These are phyloP conservation scores for Rhinocladiella similis DNA, from an alignment of 2,329 filamentous ascomycete species.

Conservation along the genomic window DNA sequence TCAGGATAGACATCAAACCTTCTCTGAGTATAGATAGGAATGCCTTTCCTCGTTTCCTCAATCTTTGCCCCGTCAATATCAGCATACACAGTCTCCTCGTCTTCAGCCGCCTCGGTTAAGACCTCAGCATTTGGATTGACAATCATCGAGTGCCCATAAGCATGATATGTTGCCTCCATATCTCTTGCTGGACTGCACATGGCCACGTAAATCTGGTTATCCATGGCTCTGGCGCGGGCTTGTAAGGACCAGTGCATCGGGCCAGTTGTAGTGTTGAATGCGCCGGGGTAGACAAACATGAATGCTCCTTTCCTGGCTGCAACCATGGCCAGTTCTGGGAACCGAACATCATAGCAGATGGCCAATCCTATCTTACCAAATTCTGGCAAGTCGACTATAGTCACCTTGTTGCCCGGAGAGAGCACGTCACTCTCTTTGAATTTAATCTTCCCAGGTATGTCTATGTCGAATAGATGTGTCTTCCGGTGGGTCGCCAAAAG, in stretches of 20 bases:
- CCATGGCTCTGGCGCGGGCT: slow-evolving; percentile 78
- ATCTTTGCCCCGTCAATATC: slow-evolving; percentile 70
- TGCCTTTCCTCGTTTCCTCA: slow-evolving; percentile 73
- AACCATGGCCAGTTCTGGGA: slow-evolving; percentile 88
- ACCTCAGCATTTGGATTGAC: slow-evolving; percentile 84
- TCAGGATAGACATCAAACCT: slow-evolving; percentile 96
- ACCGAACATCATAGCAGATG: slow-evolving; percentile 97
- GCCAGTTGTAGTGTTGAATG: slow-evolving; percentile 93
- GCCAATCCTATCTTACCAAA: slow-evolving; percentile 85
- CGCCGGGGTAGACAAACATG: slow-evolving; percentile 87
- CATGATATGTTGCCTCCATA: slow-evolving; percentile 74
- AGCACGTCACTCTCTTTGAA: slow-evolving; percentile 92
- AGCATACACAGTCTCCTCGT: slow-evolving; percentile 72
- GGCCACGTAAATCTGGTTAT: slow-evolving; percentile 93
- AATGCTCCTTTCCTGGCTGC: slow-evolving; percentile 86
- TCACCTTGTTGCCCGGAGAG: slow-evolving; percentile 79
- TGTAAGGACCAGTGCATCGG: slow-evolving; percentile 87
- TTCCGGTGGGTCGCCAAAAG: slow-evolving; percentile 89
- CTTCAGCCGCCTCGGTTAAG: slow-evolving; percentile 75
- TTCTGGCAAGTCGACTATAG: slow-evolving; percentile 80
- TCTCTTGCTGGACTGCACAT: slow-evolving; percentile 90
- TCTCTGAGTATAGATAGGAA: slow-evolving; percentile 81
- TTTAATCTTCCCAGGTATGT: slow-evolving; percentile 90
- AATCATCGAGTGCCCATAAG: slow-evolving; percentile 88
- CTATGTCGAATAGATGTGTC: slow-evolving; percentile 95